Conservation (phyloP, 2,329 filamentous ascomycete genomes). For the Geosmithia morbida region DNA sequence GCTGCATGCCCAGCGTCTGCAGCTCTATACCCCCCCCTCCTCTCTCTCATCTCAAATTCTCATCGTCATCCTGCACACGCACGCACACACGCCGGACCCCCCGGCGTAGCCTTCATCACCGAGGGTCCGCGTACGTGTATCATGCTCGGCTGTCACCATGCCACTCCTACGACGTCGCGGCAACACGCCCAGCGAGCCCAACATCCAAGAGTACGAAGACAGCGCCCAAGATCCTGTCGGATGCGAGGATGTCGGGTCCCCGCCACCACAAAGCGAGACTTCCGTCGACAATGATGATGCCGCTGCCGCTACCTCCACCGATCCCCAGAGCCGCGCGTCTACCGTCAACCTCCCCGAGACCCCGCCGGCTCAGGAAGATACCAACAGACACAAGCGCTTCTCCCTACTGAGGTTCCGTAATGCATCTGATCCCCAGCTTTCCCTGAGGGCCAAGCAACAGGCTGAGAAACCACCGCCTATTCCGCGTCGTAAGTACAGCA, state of each 20-base stretch:
- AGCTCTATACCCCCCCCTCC: constrained; percentile 1
- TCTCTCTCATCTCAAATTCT: neutral
- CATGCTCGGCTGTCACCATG: constrained; percentile 32
- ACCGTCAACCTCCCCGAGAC: constrained; percentile 23
- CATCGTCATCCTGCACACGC: neutral
- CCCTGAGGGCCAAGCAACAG: constrained; percentile 58
- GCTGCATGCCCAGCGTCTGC: constrained; percentile 1
- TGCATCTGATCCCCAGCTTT: constrained; percentile 84
- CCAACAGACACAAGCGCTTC: constrained; percentile 43
- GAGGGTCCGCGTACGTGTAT: constrained; percentile 12
- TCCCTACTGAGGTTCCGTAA: constrained; percentile 74
- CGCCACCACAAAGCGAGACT: neutral
- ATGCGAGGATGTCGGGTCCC: neutral
- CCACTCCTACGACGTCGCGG: constrained; percentile 48
- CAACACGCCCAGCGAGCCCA: constrained; percentile 41
- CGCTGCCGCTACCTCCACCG: constrained; percentile 3
- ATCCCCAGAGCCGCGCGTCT: constrained; percentile 9
- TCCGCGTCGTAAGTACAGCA: constrained; percentile 35
- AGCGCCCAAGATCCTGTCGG: constrained; percentile 3
- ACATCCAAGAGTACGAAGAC: constrained; percentile 34
- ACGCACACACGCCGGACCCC: neutral
- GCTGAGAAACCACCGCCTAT: constrained; percentile 40
- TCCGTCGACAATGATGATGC: constrained; percentile 1
- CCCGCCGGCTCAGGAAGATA: constrained; percentile 39
- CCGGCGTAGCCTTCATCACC: neutral